phyloP scores from a whole-genome alignment of 2,329 filamentous ascomycete species.

The Verticillium albo-atrum region DNA sequence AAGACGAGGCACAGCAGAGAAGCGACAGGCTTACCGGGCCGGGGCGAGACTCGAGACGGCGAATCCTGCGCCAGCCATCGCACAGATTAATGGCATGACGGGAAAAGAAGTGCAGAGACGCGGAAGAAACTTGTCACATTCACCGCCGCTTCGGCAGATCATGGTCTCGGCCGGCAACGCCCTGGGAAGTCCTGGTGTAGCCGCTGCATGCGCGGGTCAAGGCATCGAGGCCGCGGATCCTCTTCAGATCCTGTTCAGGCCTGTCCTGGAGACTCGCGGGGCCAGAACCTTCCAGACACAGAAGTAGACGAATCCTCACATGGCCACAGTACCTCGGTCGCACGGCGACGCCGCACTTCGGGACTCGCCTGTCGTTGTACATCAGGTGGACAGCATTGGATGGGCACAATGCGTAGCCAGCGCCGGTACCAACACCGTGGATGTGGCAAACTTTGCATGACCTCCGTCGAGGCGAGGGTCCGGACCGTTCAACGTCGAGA shows the following conservation, averaged over 20 bases:
- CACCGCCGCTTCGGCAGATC: neutral
- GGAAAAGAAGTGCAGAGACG: neutral
- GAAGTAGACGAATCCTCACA: neutral
- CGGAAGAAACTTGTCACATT: neutral
- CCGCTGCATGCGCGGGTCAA: no score
- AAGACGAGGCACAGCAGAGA: neutral
- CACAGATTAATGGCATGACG: neutral
- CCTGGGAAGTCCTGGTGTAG: no score
- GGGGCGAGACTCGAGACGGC: neutral
- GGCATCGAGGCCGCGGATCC: no score
- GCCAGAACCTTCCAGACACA: neutral
- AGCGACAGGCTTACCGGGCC: neutral
- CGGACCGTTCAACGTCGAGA: neutral
- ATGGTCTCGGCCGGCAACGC: no score
- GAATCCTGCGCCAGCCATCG: neutral
- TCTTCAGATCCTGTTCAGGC: no score
- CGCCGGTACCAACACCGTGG: conserved; percentile 11
- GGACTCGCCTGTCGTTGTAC: neutral
- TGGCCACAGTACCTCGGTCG: neutral
- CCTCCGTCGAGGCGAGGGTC: neutral
- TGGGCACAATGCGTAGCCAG: neutral
- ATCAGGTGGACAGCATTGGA: neutral
- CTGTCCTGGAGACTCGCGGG: neutral
- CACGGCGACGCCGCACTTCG: neutral
- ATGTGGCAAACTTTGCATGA: conserved; percentile 13